Evolutionary conservation across 2,329 filamentous ascomycete genomes (phyloP), one percentile per base, ranked within the genome.

Genomic region (Penicillium sp.): DNA sequence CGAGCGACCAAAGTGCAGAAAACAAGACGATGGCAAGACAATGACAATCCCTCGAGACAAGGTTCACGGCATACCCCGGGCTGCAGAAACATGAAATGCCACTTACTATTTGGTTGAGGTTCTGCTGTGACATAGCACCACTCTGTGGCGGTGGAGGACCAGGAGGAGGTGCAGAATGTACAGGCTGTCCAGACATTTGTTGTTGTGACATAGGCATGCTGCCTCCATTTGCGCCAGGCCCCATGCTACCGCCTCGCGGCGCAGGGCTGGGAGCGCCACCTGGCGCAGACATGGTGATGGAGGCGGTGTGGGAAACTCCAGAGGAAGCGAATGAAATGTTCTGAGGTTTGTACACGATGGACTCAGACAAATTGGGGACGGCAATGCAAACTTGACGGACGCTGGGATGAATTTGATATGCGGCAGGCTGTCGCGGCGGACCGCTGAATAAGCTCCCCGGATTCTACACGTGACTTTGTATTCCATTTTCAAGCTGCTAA

Each of bases 41-140:
- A 35, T 4, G 10, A 14, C 31, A 18, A 24, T 43, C 36, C 16
- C 22, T 43, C 51, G 7, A 27, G 22, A n/a, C 39, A 4, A 18
- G 51, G n/a, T 43, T 19, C 27, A n/a, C 16, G 27, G 24, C 13
- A 43, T 5, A 46, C 6, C 11, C 27, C 6, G 27, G 18, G 22
- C 14, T 16, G 35, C 6, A 13, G 27, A 54, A 19, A 35, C 10
- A 54, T 14, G 31, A 46, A 19, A 35, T 10, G 43, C 19, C 19
- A 82, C 93, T 85, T 84, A 97, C 94, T 77, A 98, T 98, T 68
- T 96, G 92, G 70, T 98, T 98, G 1, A 97, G 77, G 72, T 97
- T 96, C 70, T 96, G 91, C 63, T 94, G 92, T 2, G 89, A 92
- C 78, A 92, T 88, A 14, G 73, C 73, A 41, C 73, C 73, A 54